Percentiles rank a stretch among this genome's conserved stretches.
Evolutionary conservation across 495 filamentous ascomycete species (phyloP).

Genomic region (Talaromyces proteolyticus): DNA sequence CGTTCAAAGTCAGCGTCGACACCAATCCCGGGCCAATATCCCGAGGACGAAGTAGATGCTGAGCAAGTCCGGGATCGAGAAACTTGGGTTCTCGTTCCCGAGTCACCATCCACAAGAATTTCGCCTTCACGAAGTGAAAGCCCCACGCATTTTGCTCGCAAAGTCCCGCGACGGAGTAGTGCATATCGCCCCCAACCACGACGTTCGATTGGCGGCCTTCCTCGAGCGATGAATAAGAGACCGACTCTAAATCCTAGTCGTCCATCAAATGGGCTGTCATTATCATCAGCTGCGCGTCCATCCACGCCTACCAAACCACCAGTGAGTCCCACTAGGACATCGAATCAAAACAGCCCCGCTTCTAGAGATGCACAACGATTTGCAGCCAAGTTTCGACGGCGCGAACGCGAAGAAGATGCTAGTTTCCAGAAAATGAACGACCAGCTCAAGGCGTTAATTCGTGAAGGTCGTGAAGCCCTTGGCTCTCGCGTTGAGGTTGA

Average conservation of each 20-base stretch:
- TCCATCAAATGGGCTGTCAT: neutral
- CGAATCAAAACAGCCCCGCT: conserved; percentile 31
- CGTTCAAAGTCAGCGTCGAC: conserved; percentile 10
- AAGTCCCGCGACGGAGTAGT: conserved; percentile 13
- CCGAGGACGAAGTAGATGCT: conserved; percentile 17
- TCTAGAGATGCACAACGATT: conserved; percentile 61
- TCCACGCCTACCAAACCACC: conserved; percentile 33
- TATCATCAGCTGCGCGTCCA: conserved; percentile 17
- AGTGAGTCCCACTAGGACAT: conserved; percentile 26
- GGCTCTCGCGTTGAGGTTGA: conserved; percentile 74
- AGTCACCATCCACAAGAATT: conserved; percentile 4
- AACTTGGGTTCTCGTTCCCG: conserved; percentile 74
- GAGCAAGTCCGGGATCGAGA: conserved; percentile 38
- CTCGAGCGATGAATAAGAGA: conserved; percentile 20
- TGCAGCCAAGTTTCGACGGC: conserved; percentile 57
- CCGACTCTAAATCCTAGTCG: conserved; percentile 7
- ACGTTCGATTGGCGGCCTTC: conserved; percentile 13
- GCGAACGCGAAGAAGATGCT: conserved; percentile 73
- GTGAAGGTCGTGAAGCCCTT: conserved; percentile 80
- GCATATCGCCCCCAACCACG: conserved; percentile 9
- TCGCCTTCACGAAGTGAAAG: conserved; percentile 12
- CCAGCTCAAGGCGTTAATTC: conserved; percentile 76
- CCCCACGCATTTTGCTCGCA: conserved; percentile 16
- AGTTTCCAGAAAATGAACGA: conserved; percentile 72
- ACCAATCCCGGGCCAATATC: conserved; percentile 39